Evolutionary conservation across 257 asterid species (phyloP).

Genomic region (Solanum infundibuliforme): DNA sequence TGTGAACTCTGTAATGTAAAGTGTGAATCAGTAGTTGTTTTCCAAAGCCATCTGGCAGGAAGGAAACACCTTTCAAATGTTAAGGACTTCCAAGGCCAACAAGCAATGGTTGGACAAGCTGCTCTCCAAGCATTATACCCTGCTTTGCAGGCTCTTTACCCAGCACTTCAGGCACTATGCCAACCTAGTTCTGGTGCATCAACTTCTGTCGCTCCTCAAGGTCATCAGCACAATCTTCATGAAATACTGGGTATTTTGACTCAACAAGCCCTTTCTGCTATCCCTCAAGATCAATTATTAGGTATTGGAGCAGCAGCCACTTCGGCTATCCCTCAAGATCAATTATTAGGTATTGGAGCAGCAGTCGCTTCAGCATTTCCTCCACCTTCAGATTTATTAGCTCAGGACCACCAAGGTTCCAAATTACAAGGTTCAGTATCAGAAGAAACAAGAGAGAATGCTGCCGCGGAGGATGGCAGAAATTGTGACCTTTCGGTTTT

Average conservation of each 20-base stretch:
- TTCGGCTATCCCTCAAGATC: conserved; percentile 8
- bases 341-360: neutral
- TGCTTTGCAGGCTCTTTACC: conserved; percentile 24
- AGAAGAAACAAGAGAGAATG: neutral
- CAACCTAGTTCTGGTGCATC: conserved; percentile 21
- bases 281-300: conserved; percentile 12
- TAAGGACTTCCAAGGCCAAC: conserved; percentile 35
- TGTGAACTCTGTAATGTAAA: conserved; percentile 51
- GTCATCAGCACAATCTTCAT: conserved; percentile 18
- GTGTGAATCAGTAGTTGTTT: conserved; percentile 43
- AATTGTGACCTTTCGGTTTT: neutral
- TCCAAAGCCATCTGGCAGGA: conserved; percentile 57
- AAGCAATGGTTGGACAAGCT: conserved; percentile 33
- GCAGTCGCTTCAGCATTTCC: neutral
- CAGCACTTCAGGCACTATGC: conserved; percentile 18
- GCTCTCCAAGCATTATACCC: conserved; percentile 29
- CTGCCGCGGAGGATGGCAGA: neutral
- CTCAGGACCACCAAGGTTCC: conserved; percentile 1
- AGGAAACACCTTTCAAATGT: conserved; percentile 48
- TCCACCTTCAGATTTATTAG: conserved; percentile 1
- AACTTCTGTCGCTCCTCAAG: conserved; percentile 15
- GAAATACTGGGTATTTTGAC: conserved; percentile 11
- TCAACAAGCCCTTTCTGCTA: conserved; percentile 7
- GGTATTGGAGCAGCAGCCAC: neutral
- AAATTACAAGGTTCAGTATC: neutral